Base-by-base conservation (phyloP, 768 basidiomycete species). In the Sporobolomyces roseus region DNA sequence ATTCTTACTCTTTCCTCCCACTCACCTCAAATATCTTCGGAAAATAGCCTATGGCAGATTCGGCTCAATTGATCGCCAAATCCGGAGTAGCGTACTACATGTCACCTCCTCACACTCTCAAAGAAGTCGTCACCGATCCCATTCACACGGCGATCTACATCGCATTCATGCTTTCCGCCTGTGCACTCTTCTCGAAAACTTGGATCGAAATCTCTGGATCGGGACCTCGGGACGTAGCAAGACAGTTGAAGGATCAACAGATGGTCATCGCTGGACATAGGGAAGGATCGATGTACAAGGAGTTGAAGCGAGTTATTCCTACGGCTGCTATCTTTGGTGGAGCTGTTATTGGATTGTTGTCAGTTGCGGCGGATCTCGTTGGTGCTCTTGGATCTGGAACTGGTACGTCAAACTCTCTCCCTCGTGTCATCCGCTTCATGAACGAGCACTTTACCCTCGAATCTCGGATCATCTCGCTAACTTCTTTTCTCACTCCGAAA, bases 121-220 rank as follows among this genome's bases (percentile, higher is more conserved):
- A 84, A 68, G 88, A 89, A 55, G 90, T 88, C 12, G 81, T 98
- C 69, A 80, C 90, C 55, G 96, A 99, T 79, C 96, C 96, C 1
- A 86, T 98, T 76, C 96, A 98, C 81, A 93, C 91, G 1, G 83
- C 84, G 27, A 81, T 96, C 75, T 96, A 97, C 80, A 86, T 99
- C 78, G 79, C 85, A 8, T 98, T 97, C 82, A 94, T 94, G 82
- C 84, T 93, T 67, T 85, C 88, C 38, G 91, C 93, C 21, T 98
- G 93, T 77, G 94, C 96, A 19, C 83, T 97, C 73, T 99, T 98
- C 83, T 93, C 91, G 77, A 98, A 98, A 84, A 97, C 94, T 1
- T 99, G 96, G 94, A 98, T 99, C 72, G 94, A 98, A 75, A 91
- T 98, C 38, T 97, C 93, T 3, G 94, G 96, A 21, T 89, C 88